Percentiles rank a stretch among this genome's conserved stretches.
phyloP scores from a whole-genome alignment of 106 monocot genomes.

The Apostasia shenzhenica region DNA sequence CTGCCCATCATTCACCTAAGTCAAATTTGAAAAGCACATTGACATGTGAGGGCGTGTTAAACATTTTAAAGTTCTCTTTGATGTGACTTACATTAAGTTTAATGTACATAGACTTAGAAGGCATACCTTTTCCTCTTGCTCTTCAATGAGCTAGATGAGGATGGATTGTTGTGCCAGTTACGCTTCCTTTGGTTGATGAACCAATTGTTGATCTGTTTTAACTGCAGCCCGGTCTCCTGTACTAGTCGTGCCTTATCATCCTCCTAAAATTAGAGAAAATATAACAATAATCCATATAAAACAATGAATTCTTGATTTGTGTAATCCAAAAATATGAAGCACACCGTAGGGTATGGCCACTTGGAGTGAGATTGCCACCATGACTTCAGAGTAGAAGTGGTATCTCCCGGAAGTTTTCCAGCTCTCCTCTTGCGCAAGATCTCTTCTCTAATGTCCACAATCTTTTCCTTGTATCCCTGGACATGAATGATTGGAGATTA shows the following conservation, averaged over 20 bases:
- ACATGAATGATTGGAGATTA: neutral
- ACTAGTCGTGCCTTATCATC: constrained; percentile 90
- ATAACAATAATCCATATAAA: too few species aligned
- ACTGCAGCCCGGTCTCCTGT: constrained; percentile 87
- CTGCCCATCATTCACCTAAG: too few species aligned
- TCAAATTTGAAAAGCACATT: too few species aligned
- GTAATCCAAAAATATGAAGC: neutral
- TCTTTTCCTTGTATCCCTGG: constrained; percentile 90
- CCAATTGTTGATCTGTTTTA: constrained; percentile 99
- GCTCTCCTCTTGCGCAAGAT: constrained; percentile 89
- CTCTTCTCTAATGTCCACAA: constrained; percentile 94
- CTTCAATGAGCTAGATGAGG: constrained; percentile 59
- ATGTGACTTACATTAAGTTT: too few species aligned
- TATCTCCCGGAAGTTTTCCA: constrained; percentile 88
- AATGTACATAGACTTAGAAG: neutral
- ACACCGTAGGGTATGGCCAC: constrained; percentile 97
- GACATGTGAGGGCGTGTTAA: too few species aligned
- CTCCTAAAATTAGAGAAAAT: constrained; percentile 35
- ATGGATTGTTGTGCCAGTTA: constrained; percentile 96
- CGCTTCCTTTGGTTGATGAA: constrained; percentile 98
- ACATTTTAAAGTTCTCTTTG: too few species aligned
- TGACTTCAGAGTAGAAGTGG: constrained; percentile 81
- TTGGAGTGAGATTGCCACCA: constrained; percentile 98
- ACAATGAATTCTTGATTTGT: too few species aligned
- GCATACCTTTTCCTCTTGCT: constrained; percentile 77